phyloP scores from a whole-genome alignment of 2,329 filamentous ascomycete species.

The Fusarium oxysporum region DNA sequence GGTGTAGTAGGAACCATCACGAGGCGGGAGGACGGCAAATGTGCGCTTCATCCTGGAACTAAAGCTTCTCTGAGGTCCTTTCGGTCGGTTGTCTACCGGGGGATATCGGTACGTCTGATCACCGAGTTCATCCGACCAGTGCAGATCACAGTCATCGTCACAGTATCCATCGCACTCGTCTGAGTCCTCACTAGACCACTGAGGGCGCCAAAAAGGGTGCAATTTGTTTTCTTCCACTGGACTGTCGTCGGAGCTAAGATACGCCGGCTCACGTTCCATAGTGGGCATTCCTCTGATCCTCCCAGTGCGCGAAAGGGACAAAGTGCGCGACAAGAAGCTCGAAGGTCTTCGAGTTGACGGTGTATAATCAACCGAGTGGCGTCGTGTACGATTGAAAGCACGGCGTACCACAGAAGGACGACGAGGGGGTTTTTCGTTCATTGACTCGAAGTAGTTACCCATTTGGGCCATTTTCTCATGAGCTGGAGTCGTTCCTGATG shows the following conservation, averaged over 20 bases:
- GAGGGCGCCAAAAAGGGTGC: slow-evolving; percentile 72
- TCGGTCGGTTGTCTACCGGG: slow-evolving; percentile 61
- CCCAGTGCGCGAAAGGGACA: slow-evolving; percentile 63
- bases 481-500: slow-evolving; percentile 68
- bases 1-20: slow-evolving; percentile 50
- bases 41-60: slow-evolving; percentile 67
- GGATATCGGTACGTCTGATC: slow-evolving; percentile 60
- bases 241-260: slow-evolving; percentile 57
- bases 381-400: slow-evolving; percentile 64
- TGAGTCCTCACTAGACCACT: slow-evolving; percentile 54
- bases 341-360: slow-evolving; percentile 54
- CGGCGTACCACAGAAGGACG: slow-evolving; percentile 65
- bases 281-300: slow-evolving; percentile 46
- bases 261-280: slow-evolving; percentile 48
- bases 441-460: slow-evolving; percentile 65
- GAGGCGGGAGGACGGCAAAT: slow-evolving; percentile 69
- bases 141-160: slow-evolving; percentile 39
- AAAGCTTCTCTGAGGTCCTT: slow-evolving; percentile 59
- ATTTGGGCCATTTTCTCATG: slow-evolving; percentile 63
- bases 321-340: slow-evolving; percentile 60
- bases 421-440: slow-evolving; percentile 58
- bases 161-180: slow-evolving; percentile 48
- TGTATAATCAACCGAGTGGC: slow-evolving; percentile 56
- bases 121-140: slow-evolving; percentile 51
- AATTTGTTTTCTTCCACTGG: slow-evolving; percentile 66